Percentiles rank a stretch among this genome's conserved stretches.
phyloP scores from a whole-genome alignment of 2,329 filamentous ascomycete genomes.

The Penicillium oxalicum region DNA sequence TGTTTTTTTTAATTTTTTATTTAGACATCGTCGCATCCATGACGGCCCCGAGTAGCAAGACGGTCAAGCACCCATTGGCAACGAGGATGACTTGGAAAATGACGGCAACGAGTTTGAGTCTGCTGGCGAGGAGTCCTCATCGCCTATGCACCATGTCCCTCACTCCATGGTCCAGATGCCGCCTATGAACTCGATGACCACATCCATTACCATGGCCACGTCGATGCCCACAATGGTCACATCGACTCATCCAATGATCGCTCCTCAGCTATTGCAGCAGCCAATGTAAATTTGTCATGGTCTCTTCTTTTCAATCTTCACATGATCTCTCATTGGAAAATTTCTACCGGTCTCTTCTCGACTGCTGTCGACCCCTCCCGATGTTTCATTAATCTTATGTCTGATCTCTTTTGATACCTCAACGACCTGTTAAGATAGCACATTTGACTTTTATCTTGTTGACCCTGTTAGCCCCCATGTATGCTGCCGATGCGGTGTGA shows the following conservation, averaged over 20 bases:
- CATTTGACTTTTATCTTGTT: no score
- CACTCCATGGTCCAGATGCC: conserved; percentile 31
- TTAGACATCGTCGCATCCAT: conserved; percentile 69
- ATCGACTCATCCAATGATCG: conserved; percentile 36
- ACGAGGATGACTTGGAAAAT: conserved; percentile 82
- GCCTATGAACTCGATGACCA: conserved; percentile 33
- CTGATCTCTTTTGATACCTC: no score
- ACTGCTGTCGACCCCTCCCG: not conserved
- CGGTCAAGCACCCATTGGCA: conserved; percentile 40
- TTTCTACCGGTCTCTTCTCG: not conserved
- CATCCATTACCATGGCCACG: conserved; percentile 32
- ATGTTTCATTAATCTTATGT: no score
- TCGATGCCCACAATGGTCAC: conserved; percentile 35
- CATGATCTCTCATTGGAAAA: not conserved
- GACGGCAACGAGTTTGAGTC: conserved; percentile 80
- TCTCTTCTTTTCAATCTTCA: not conserved
- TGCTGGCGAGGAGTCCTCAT: conserved; percentile 71
- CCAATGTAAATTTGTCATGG: conserved; percentile 28
- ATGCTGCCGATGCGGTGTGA: no score
- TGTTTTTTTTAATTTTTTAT: conserved; percentile 28
- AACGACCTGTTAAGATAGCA: no score
- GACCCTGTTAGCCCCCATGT: no score
- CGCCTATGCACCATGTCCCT: conserved; percentile 22
- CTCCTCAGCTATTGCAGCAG: conserved; percentile 40
- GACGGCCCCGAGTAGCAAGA: conserved; percentile 66